These are phyloP conservation scores for Desmodesmus armatus DNA, from an alignment of 139 green algal species.

Conservation along the genomic window DNA sequence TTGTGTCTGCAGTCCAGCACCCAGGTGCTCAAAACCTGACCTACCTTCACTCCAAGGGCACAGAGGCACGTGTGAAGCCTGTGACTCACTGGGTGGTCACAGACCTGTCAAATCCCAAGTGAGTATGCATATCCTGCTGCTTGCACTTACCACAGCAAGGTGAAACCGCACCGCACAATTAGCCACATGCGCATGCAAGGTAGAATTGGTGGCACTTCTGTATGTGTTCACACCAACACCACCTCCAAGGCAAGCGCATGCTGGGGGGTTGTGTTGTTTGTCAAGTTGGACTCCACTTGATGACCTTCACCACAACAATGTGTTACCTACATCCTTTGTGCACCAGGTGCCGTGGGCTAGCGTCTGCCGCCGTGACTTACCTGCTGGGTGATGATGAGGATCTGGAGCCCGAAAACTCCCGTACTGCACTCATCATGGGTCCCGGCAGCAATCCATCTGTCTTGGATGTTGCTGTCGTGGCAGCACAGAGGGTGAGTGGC, in stretches of 20 bases:
- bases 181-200: too few relatives aligned
- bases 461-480: conserved; percentile 24
- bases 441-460: not conserved
- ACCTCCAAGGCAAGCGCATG: too few relatives aligned
- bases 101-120: conserved; percentile 60
- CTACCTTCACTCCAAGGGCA: conserved; percentile 60
- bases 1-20: not conserved
- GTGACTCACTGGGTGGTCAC: conserved; percentile 79
- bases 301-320: too few relatives aligned
- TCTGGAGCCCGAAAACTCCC: conserved; percentile 28
- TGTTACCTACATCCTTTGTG: too few relatives aligned
- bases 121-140: too few relatives aligned
- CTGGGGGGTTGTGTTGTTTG: too few relatives aligned
- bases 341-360: conserved; percentile 31
- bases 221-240: too few relatives aligned
- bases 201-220: too few relatives aligned
- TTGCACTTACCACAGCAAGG: too few relatives aligned
- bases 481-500: not conserved
- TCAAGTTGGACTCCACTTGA: too few relatives aligned
- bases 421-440: conserved; percentile 60
- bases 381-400: conserved; percentile 22
- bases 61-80: conserved; percentile 42
- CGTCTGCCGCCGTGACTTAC: conserved; percentile 41
- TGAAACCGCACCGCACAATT: too few relatives aligned
- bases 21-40: not conserved